Base-by-base conservation (phyloP, 805 yeast genomes). In the Millerozyma miso region DNA sequence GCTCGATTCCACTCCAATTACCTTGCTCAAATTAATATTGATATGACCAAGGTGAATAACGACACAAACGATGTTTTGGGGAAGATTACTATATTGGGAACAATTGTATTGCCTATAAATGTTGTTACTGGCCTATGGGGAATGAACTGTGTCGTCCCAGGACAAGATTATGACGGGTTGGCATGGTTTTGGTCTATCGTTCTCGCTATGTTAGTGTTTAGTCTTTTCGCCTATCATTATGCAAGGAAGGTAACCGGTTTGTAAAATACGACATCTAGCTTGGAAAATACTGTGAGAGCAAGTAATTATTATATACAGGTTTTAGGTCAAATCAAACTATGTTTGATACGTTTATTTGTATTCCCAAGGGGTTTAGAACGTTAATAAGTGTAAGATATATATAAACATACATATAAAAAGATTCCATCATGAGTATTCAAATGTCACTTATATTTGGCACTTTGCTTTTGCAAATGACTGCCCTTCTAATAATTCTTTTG, bases 51-150 rank as follows among this genome's bases (percentile, higher is more conserved):
- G 60, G 97, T 90, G 12, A 93, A 90, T 65, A 93, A 93, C 56
- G 97, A 91, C 54, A 91, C 95, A 80, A 93, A 93, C 62, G 98
- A 93, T 60, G 96, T 90, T 1, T 74, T 91, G 56, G 96, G 97
- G 8, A 88, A 90, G 60, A 88, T 91, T 43, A 88, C 98, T 3
- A 83, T 90, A 34, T 66, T 91, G 48, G 99, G 98, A 76, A 88
- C 98, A 0, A 88, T 93, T 43, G 97, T 93, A 16, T 69, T 93
- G 45, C 99, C 99, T 3, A 79, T 93, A 78, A 93, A 93, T 59
- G 88, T 93, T 42, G 84, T 93, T 17, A 93, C 99, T 0, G 99
- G 99, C 16, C 67, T 93, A 37, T 93, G 98, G 98, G 99, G 99
- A 43, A 93, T 93, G 99, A 93, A 93, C 67, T 95, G 93, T 51